Evolutionary conservation across 2,329 filamentous ascomycete genomes (phyloP), one percentile per base, ranked within the genome.

Genomic region (Pochonia chlamydosporia): DNA sequence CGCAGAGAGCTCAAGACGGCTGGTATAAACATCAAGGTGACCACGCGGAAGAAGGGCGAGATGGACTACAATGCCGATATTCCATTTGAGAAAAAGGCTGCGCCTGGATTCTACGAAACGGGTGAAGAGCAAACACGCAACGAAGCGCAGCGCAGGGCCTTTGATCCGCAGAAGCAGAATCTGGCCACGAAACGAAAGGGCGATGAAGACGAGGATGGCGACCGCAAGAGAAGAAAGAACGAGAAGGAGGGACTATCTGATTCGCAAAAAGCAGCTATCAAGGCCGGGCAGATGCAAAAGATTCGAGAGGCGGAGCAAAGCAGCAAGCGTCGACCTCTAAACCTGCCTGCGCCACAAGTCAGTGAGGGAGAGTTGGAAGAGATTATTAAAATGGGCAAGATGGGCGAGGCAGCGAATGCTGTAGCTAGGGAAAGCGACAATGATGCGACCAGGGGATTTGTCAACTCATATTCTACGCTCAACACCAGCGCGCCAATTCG

Each of bases 61-160:
- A 99, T 99, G 89, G 93, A 99, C 68, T 99, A 99, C 74, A 99
- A 99, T 67, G 93, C 93, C 58, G 93, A 99, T 59, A 95, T 99
- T 54, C 93, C 93, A 0, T 97, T 99, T 55, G 93, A 99, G 66
- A 96, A 93, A 68, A 87, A 88, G 54, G 85, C 93, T 0, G 85
- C 87, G 0, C 73, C 84, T 20, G 93, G 93, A 11, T 99, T 99
- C 64, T 96, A 92, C 69, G 92, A 99, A 63, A 99, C 93, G 0
- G 75, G 74, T 3, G 90, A 96, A 13, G 93, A 99, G 63, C 74
- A 87, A 55, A 69, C 73, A 4, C 77, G 75, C 55, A 99, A 99
- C 65, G 92, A 99, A 66, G 79, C 79, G 49, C 85, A 95, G 63
- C 81, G 89, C 43, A 83, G 87, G 49, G 81, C 84, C 46, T 96